These are phyloP conservation scores for Cercospora sp. DNA, from an alignment of 2,329 filamentous ascomycete species.

Conservation along the genomic window DNA sequence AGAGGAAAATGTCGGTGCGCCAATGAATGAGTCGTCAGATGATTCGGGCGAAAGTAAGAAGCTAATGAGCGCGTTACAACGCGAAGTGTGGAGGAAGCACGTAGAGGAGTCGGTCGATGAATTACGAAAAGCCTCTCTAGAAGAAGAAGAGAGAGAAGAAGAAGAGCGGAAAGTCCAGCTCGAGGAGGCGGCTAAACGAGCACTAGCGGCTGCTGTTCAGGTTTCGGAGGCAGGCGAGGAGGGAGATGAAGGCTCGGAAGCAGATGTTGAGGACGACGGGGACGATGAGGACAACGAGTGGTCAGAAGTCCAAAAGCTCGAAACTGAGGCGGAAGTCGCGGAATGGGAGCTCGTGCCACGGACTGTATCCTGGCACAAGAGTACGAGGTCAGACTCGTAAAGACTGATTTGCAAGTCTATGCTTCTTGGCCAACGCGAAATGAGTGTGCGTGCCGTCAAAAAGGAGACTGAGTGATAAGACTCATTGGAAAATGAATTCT, in stretches of 20 bases:
- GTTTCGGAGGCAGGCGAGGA: background rate
- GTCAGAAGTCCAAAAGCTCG: background rate
- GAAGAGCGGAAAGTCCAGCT: background rate
- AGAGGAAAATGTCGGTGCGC: too few relatives aligned
- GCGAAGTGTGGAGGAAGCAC: background rate
- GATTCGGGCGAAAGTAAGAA: background rate
- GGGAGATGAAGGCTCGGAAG: background rate
- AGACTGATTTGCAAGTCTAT: background rate
- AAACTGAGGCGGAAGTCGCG: background rate
- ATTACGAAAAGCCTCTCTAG: background rate
- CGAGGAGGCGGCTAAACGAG: background rate
- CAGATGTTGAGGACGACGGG: background rate
- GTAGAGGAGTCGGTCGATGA: background rate
- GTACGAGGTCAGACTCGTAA: background rate
- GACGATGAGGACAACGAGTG: background rate
- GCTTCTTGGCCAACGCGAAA: background rate
- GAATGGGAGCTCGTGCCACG: background rate
- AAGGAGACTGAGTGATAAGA: background rate
- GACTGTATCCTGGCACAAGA: background rate
- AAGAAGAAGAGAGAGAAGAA: too few relatives aligned
- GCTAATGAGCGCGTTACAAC: background rate
- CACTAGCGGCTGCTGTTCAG: background rate
- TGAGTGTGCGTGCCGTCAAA: background rate
- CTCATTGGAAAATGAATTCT: background rate
- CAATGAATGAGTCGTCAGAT: too few relatives aligned